These are phyloP conservation scores for Neurospora sp. DNA, from an alignment of 495 filamentous ascomycete genomes.

Conservation along the genomic window DNA sequence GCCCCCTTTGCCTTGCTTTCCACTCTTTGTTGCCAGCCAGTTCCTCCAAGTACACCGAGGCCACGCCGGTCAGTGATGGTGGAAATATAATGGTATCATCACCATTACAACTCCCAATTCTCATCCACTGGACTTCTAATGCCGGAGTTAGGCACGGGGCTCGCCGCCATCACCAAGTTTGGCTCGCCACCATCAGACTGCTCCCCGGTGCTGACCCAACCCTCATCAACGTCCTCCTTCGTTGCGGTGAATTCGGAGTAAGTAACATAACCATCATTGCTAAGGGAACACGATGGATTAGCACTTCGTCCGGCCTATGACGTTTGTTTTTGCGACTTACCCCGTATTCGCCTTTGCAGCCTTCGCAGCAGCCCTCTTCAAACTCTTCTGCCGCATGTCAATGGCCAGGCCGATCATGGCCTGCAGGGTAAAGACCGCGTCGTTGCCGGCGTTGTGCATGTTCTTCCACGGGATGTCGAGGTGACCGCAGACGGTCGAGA, in stretches of 20 bases:
- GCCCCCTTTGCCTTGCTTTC: neutral
- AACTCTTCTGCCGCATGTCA: conserved; percentile 17
- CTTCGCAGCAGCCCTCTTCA: neutral
- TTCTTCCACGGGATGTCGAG: conserved; percentile 51
- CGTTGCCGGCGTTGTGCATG: conserved; percentile 91
- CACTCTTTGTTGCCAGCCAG: neutral
- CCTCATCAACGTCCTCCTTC: conserved; percentile 15
- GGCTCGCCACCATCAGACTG: conserved; percentile 21
- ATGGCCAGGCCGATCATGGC: conserved; percentile 61
- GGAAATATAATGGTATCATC: neutral
- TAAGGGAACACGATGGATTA: neutral
- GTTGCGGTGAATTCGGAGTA: conserved; percentile 3
- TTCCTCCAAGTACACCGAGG: neutral
- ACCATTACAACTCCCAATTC: neutral
- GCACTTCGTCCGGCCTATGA: neutral
- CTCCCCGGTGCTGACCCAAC: conserved; percentile 19
- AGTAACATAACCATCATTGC: neutral
- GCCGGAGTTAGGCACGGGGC: neutral
- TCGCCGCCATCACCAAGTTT: neutral
- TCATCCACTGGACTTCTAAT: neutral
- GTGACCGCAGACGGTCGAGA: conserved; percentile 51
- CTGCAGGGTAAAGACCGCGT: conserved; percentile 75
- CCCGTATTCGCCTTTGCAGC: neutral
- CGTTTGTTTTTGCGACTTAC: neutral
- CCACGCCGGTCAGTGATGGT: neutral